Percentiles rank a stretch among this genome's conserved stretches.
phyloP scores from a whole-genome alignment of 1,139 yeast species.

The Hyphopichia khmerensis region DNA sequence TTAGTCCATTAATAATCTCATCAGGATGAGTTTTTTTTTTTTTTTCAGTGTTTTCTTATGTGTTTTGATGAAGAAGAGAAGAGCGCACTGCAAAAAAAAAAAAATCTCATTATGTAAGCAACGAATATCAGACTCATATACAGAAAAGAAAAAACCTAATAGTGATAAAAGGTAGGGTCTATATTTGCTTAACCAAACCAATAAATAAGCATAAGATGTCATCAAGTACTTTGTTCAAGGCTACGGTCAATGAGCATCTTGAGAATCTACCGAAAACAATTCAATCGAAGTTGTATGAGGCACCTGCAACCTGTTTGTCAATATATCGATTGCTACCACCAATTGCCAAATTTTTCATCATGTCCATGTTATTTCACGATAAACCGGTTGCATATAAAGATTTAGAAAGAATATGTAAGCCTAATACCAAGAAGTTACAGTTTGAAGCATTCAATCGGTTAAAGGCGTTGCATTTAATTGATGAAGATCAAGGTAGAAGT shows the following conservation, averaged over 20 bases:
- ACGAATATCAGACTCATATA: neutral
- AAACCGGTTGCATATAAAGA: conserved; percentile 67
- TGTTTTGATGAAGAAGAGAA: neutral
- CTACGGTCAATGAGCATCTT: conserved; percentile 84
- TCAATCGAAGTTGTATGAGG: conserved; percentile 69
- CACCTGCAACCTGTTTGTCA: conserved; percentile 93
- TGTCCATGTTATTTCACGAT: conserved; percentile 84
- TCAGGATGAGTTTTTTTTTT: neutral
- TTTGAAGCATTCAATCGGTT: conserved; percentile 79
- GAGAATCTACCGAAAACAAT: conserved; percentile 87
- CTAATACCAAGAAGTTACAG: conserved; percentile 52
- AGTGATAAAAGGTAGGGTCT: too few species aligned
- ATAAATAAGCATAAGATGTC: conserved; percentile 18
- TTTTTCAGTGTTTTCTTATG: neutral
- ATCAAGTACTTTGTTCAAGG: conserved; percentile 53
- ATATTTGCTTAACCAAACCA: too few species aligned
- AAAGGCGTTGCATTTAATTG: conserved; percentile 71
- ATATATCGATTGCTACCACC: conserved; percentile 85
- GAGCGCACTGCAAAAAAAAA: neutral
- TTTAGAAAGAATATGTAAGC: conserved; percentile 75
- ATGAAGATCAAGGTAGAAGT: conserved; percentile 56
- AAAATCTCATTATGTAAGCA: neutral
- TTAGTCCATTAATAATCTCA: neutral
- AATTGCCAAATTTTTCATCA: conserved; percentile 82
- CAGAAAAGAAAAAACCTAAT: neutral